These are phyloP conservation scores for Sporothrix brunneoviolacea DNA, from an alignment of 2,329 filamentous ascomycete species.

Conservation along the genomic window DNA sequence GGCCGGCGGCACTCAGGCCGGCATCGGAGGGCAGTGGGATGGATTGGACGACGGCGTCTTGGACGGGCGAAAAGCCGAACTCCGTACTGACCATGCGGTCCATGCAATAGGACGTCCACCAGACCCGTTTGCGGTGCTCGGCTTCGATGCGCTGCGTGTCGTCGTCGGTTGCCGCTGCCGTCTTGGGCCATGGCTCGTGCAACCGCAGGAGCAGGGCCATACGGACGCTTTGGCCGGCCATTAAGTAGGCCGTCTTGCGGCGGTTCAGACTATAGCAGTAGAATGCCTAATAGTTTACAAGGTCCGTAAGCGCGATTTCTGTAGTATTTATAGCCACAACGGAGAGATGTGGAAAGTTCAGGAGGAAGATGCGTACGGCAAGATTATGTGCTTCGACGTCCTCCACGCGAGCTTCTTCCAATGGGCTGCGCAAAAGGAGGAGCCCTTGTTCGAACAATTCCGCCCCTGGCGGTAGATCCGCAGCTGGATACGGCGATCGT, in stretches of 20 bases:
- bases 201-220: slow-evolving; percentile 38
- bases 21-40: background rate
- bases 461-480: slow-evolving; percentile 13
- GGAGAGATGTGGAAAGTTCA: no score
- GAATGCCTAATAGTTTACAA: background rate
- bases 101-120: slow-evolving; percentile 39
- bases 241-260: slow-evolving; percentile 15
- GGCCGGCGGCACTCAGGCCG: background rate
- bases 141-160: slow-evolving; percentile 20
- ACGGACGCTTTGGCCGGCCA: slow-evolving; percentile 39
- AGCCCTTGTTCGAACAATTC: slow-evolving; percentile 18
- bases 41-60: background rate
- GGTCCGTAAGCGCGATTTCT: no score
- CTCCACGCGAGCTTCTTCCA: background rate
- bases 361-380: no score
- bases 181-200: slow-evolving; percentile 32
- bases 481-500: no score
- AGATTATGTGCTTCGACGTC: slow-evolving; percentile 5
- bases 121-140: slow-evolving; percentile 34
- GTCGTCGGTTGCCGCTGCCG: no score
- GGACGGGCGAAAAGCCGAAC: slow-evolving; percentile 5
- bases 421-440: slow-evolving; percentile 5
- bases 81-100: slow-evolving; percentile 27
- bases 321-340: background rate
- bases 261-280: slow-evolving; percentile 15